These are phyloP conservation scores for Russula sp. DNA, from an alignment of 768 basidiomycete genomes.

Conservation along the genomic window DNA sequence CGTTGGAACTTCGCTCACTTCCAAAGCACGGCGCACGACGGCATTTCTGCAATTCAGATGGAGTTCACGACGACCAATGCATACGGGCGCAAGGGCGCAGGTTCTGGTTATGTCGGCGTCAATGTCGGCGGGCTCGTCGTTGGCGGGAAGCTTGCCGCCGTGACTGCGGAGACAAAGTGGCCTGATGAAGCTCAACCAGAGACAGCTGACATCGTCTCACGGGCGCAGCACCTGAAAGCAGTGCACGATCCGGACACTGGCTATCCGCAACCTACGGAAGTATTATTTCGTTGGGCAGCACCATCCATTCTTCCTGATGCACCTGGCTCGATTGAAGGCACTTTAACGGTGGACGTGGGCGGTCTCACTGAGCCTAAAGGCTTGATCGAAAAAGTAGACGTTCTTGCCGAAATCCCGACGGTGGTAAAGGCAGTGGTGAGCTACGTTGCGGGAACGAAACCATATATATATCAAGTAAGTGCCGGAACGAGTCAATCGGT, in stretches of 20 bases:
- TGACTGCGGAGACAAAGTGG: constrained; percentile 78
- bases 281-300: constrained; percentile 76
- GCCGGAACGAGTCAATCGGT: not conserved
- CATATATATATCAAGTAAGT: constrained; percentile 87
- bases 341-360: constrained; percentile 53
- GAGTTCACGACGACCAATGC: constrained; percentile 83
- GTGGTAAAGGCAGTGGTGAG: constrained; percentile 89
- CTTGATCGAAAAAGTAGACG: constrained; percentile 88
- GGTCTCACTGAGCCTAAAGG: constrained; percentile 55
- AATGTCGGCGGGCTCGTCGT: constrained; percentile 84
- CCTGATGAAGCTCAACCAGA: constrained; percentile 50
- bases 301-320: constrained; percentile 51
- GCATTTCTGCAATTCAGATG: constrained; percentile 89
- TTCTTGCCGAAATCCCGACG: constrained; percentile 91
- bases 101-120: constrained; percentile 77
- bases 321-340: constrained; percentile 51
- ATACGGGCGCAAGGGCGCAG: constrained; percentile 73
- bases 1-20: constrained; percentile 96
- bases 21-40: constrained; percentile 65
- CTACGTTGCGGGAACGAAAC: constrained; percentile 90
- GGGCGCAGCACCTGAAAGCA: constrained; percentile 56
- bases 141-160: constrained; percentile 64
- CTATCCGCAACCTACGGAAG: constrained; percentile 63
- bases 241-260: constrained; percentile 72
- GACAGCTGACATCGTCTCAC: constrained; percentile 50